Evolutionary conservation across 371 early-diverging fungal species (phyloP), one percentile per base, ranked within the genome.

Genomic region (Mortierella polycephala): DNA sequence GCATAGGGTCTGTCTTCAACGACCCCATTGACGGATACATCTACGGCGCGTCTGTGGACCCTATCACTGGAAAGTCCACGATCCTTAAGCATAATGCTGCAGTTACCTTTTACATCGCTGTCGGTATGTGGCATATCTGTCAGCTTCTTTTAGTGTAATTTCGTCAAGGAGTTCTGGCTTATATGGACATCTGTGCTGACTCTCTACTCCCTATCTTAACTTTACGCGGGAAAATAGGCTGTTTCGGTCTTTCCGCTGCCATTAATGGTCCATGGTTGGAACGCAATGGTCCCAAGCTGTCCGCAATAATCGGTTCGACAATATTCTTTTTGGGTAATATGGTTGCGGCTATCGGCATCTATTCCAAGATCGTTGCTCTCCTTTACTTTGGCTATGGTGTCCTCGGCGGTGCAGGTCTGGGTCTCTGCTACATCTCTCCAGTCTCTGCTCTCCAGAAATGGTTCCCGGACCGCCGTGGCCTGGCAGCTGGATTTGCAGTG

Each of bases 231-330:
- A 2, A 46, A 21, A 23, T 54, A 76, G 76, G 88, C 3, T 84
- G 88, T 62, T 87, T 91, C 58, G 92, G 92, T 30, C 61, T 86
- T 30, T 85, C 88, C 2, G 86, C 88, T 37, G 90, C 92, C n/a
- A 23, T 87, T 20, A 87, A 87, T 51, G 92, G 92, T 0, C 90
- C 90, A 8, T 89, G 89, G 90, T 68, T 91, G 23, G 92, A 91
- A 67, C 82, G 88, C 10, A 82, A 82, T 57, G 90, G 89, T 16
- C 90, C 92, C 6, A 83, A 84, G 53, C 71, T 83, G 60, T 88
- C 87, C 14, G 86, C 86, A 12, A 61, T 85, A 16, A 58, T 89
- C 5, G 90, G 90, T 0, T 57, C 87, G 0, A 69, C 81, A 2
- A 61, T 90, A 10, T 90, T 89, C 70, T 88, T 81, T 62, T 41